Evolutionary conservation across 495 filamentous ascomycete genomes (phyloP).

Genomic region (Polyplosphaeria fusca): DNA sequence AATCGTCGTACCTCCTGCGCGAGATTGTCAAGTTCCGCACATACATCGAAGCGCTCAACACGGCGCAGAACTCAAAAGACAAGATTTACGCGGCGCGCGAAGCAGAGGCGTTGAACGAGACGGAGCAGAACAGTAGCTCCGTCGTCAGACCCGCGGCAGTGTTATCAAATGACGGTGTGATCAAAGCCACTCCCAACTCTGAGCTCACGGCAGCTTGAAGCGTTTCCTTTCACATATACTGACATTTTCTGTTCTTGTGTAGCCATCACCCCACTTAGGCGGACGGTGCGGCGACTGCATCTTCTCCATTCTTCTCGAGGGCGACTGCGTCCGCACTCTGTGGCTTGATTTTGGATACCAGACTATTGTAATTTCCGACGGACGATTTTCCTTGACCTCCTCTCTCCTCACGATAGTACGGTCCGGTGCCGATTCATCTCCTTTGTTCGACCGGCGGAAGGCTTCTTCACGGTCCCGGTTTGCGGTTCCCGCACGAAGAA

Average conservation of each 20-base stretch:
- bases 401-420: background rate
- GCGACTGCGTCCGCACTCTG: conserved; percentile 14
- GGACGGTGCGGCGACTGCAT: conserved; percentile 25
- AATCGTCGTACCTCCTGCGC: conserved; percentile 83
- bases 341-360: conserved; percentile 8
- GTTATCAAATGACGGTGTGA: conserved; percentile 16
- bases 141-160: background rate
- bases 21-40: conserved; percentile 96
- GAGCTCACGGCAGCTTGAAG: conserved; percentile 17
- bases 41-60: conserved; percentile 77
- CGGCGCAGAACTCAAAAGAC: conserved; percentile 57
- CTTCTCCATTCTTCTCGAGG: conserved; percentile 30
- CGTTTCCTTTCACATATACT: conserved; percentile 9
- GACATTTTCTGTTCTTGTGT: conserved; percentile 9
- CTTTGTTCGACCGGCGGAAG: conserved; percentile 2
- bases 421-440: background rate
- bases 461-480: too few species aligned
- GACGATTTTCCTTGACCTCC: background rate
- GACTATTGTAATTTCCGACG: conserved; percentile 16
- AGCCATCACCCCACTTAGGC: conserved; percentile 26
- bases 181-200: conserved; percentile 16
- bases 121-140: conserved; percentile 2
- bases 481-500: conserved; percentile 3
- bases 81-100: conserved; percentile 46
- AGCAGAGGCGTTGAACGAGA: conserved; percentile 13